These are phyloP conservation scores for Coemansia sp. DNA, from an alignment of 192 early-diverging fungal genomes.

Conservation along the genomic window DNA sequence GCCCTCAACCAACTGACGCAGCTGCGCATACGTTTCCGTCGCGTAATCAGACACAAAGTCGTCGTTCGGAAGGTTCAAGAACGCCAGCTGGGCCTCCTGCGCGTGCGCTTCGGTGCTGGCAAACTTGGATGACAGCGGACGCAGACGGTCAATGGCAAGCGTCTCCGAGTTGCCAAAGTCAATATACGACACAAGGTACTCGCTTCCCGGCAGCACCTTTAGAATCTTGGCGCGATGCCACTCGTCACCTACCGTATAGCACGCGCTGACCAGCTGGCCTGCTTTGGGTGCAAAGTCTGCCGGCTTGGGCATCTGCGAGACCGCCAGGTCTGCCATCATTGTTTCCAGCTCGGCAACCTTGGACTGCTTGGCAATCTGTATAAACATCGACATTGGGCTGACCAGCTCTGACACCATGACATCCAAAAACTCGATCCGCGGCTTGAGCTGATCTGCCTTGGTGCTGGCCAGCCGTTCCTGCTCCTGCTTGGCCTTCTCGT, in stretches of 20 bases:
- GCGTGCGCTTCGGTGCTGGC: slow-evolving; percentile 69
- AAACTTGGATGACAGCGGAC: slow-evolving; percentile 76
- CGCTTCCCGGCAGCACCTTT: slow-evolving; percentile 58
- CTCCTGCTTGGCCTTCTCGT: slow-evolving; percentile 26
- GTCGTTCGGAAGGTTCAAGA: slow-evolving; percentile 60
- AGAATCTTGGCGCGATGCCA: slow-evolving; percentile 90
- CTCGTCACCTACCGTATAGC: slow-evolving; percentile 84
- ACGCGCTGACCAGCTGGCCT: slow-evolving; percentile 73
- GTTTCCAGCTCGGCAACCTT: slow-evolving; percentile 70
- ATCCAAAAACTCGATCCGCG: slow-evolving; percentile 67
- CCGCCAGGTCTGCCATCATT: slow-evolving; percentile 80
- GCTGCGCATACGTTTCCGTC: slow-evolving; percentile 66
- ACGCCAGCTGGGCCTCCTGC: slow-evolving; percentile 82
- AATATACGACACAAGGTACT: slow-evolving; percentile 77
- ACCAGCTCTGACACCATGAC: slow-evolving; percentile 70
- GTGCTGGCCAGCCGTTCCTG: slow-evolving; percentile 28
- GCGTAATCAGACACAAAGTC: slow-evolving; percentile 72
- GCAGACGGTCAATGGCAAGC: slow-evolving; percentile 66
- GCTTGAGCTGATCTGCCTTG: slow-evolving; percentile 53
- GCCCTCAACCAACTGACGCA: slow-evolving; percentile 65
- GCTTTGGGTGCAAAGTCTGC: slow-evolving; percentile 60
- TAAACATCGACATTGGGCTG: slow-evolving; percentile 60
- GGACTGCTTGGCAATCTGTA: slow-evolving; percentile 61
- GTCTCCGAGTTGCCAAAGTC: slow-evolving; percentile 96
- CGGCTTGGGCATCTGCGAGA: slow-evolving; percentile 56